Evolutionary conservation across 2,329 filamentous ascomycete genomes (phyloP).

Genomic region (Teratosphaeria gauchensis): DNA sequence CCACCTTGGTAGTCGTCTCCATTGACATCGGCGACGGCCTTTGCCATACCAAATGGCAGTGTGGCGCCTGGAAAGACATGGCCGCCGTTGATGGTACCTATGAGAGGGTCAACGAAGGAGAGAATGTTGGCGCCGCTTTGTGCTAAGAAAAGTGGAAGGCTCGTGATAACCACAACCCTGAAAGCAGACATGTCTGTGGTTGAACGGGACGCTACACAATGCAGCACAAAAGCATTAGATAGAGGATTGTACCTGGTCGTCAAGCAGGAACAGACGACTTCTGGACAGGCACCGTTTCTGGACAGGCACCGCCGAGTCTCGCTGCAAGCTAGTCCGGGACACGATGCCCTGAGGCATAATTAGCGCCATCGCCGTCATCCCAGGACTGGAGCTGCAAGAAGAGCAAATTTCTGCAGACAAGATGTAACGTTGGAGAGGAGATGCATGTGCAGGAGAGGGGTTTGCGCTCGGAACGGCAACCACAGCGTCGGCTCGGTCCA

Average conservation of each 20-base stretch:
- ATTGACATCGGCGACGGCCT: conserved; percentile 38
- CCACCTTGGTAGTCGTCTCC: conserved; percentile 43
- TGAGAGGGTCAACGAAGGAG: conserved; percentile 32
- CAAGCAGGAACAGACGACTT: not conserved
- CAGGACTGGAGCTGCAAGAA: not conserved
- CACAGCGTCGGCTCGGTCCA: too few relatives aligned
- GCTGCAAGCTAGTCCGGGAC: too few relatives aligned
- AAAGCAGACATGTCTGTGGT: not conserved
- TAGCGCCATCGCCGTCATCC: not conserved
- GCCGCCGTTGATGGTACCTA: conserved; percentile 34
- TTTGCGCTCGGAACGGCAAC: too few relatives aligned
- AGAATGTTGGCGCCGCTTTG: conserved; percentile 11
- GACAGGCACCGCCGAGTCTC: too few relatives aligned
- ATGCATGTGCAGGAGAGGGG: not conserved
- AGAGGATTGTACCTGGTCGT: not conserved
- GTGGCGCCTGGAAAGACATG: conserved; percentile 40
- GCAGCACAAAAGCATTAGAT: not conserved
- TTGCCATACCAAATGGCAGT: conserved; percentile 39
- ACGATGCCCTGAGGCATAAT: not conserved
- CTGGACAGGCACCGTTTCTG: too few relatives aligned
- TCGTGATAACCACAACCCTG: not conserved
- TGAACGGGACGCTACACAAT: not conserved
- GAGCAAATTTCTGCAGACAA: not conserved
- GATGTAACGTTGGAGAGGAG: conserved; percentile 5
- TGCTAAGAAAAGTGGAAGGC: not conserved